Evolutionary conservation across 305 asterid species (phyloP).

Genomic region (Solanum chacoense): DNA sequence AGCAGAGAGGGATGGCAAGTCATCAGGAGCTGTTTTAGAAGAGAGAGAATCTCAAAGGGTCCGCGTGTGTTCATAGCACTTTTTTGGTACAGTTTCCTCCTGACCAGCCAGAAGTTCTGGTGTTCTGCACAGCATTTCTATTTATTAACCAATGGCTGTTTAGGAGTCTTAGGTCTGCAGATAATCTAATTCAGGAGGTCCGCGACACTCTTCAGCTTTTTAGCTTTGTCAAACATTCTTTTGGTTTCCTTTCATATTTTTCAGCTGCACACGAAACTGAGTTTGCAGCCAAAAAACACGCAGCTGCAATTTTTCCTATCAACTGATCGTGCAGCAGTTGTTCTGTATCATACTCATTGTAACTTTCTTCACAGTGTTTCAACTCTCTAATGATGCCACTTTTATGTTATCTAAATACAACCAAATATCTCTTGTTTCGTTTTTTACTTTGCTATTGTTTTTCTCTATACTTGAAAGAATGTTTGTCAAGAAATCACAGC

Average conservation of each 20-base stretch:
- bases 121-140: neutral
- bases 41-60: neutral
- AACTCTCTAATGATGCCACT: neutral
- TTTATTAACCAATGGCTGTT: neutral
- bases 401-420: neutral
- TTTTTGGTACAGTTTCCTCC: neutral
- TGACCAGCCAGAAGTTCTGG: neutral
- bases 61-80: conserved; percentile 17
- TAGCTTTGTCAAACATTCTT: neutral
- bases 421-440: neutral
- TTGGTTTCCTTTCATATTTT: neutral
- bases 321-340: neutral
- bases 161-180: neutral
- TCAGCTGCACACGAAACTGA: neutral
- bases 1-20: conserved; percentile 41
- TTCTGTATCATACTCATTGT: neutral
- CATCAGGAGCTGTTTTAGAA: conserved; percentile 27
- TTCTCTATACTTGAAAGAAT: neutral
- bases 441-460: neutral
- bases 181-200: neutral
- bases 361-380: neutral
- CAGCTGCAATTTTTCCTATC: neutral
- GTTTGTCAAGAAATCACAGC: neutral
- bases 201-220: neutral
- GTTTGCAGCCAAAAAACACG: neutral